Base-by-base conservation (phyloP, 192 early-diverging fungal genomes). In the Entomortierella chlamydospora region DNA sequence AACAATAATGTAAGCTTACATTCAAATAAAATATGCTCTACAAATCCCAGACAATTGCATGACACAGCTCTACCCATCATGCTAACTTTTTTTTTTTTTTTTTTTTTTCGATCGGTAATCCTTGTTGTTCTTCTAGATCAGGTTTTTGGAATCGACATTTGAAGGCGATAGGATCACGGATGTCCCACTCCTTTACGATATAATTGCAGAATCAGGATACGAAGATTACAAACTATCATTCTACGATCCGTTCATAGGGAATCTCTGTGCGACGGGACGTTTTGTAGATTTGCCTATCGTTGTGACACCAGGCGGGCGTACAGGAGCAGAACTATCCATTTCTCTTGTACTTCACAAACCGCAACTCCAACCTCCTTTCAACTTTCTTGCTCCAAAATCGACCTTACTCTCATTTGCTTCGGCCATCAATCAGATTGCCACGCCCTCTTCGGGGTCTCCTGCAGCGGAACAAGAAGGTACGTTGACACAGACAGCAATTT, bases 201-300 rank as follows among this genome's bases (percentile, higher is more conserved):
- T 51, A 12, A 30, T 66, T 15, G 30, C 45, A 15, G 62, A 73
- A 23, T 25, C 17, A 6, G 34, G 22, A 39, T 61, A 61, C 12
- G 30, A 66, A 2, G 63, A 73, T n/a, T 73, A 53, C n/a, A 20
- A 26, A 1, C 26, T 73, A 6, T 30, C 62, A 20, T 60, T 60
- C 25, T 66, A 73, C 28, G 63, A 73, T 43, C 71, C 71, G 11
- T 73, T 64, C 37, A 23, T 53, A 28, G 71, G 62, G 9, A 73
- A 73, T 33, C 47, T 64, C 20, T 66, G 62, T 23, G 57, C 63
- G 3, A 33, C 31, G 5, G 55, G 62, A 22, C 43, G 17, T 10
- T 73, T 66, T 59, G 49, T 41, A 20, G 63, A 39, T 4, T 39
- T 72, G 22, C 71, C 71, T 0, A 57, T 73, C 2, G 22, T 73